Base-by-base conservation (phyloP, 495 filamentous ascomycete genomes). In the Penicillium soppii region DNA sequence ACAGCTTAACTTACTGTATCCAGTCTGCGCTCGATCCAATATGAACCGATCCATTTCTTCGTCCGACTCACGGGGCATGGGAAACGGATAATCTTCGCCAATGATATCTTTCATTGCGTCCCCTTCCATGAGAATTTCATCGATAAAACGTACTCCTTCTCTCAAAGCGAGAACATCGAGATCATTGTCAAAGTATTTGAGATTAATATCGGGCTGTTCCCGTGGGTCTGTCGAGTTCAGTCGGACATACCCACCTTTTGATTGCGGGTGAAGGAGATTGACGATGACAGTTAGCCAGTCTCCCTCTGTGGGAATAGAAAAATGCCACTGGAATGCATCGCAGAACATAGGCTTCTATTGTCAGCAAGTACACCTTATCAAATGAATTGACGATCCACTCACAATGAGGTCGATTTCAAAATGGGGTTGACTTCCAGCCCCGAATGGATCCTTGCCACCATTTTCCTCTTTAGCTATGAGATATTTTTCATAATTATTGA, bases 321-420 rank as follows among this genome's bases (percentile, higher is more conserved):
- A 71, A 53, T 83, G 79, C 77, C 76, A 81, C 54, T 81, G 78
- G 71, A 82, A 83, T 6, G 79, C 76, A 50, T 71, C 68, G 56
- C 32, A 37, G 17, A 60, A 60, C 49, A 60, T 52, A 2, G 45
- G 46, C 55, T 58, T 7, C 7, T 5, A 37, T 15, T 16, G 16
- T 25, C 21, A 42, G 21, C 25, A 19, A 39, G 2, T 3, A 27
- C 25, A 4, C 10, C 8, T 12, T 12, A 32, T 32, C 10, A 12
- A 27, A 27, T 9, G 8, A 3, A 12, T 15, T 21, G 1, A 1
- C 7, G 13, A 19, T 26, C 15, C 27, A 32, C 39, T 45, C 29
- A 56, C 53, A 13, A 58, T 46, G 16, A 58, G 54, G 27, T 82
- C 78, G 48, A 83, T 68, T 64, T 83, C 77, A 53, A 82, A 81